These are phyloP conservation scores for Colletotrichum orbiculare DNA, from an alignment of 2,329 filamentous ascomycete genomes.

Conservation along the genomic window DNA sequence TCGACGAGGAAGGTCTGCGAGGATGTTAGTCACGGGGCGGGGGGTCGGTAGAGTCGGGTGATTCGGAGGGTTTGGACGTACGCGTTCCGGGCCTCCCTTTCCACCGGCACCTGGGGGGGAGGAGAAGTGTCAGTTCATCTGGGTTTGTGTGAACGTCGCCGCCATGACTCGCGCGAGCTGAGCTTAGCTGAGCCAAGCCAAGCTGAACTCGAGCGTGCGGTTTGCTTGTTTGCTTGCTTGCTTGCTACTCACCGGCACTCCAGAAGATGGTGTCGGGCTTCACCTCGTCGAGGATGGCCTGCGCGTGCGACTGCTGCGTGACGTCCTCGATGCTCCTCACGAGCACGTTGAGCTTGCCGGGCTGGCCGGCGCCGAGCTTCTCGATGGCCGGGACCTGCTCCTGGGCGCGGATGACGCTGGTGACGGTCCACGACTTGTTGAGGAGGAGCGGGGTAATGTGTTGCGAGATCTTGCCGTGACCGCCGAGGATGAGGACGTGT, in stretches of 20 bases:
- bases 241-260: conserved; percentile 66
- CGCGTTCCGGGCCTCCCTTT: conserved; percentile 64
- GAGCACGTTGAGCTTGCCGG: conserved; percentile 75
- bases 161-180: conserved; percentile 1
- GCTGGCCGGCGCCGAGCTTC: conserved; percentile 66
- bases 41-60: too few relatives aligned
- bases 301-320: conserved; percentile 70
- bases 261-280: conserved; percentile 75
- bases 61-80: conserved; percentile 40
- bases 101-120: conserved; percentile 63
- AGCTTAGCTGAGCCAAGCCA: too few relatives aligned
- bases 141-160: background rate
- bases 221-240: too few relatives aligned
- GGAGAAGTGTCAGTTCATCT: conserved; percentile 29
- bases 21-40: conserved; percentile 25
- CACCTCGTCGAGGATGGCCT: conserved; percentile 69
- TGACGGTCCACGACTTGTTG: conserved; percentile 79
- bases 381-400: conserved; percentile 74
- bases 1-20: conserved; percentile 67
- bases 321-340: conserved; percentile 79
- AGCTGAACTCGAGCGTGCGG: background rate
- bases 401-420: conserved; percentile 79
- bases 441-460: conserved; percentile 82
- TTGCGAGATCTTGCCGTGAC: conserved; percentile 83
- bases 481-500: conserved; percentile 79